A percentile compares a stretch with the other conserved stretches of the same genome.
These are phyloP conservation scores for Xylaria flabelliformis DNA, from an alignment of 495 filamentous ascomycete genomes.

Conservation along the genomic window DNA sequence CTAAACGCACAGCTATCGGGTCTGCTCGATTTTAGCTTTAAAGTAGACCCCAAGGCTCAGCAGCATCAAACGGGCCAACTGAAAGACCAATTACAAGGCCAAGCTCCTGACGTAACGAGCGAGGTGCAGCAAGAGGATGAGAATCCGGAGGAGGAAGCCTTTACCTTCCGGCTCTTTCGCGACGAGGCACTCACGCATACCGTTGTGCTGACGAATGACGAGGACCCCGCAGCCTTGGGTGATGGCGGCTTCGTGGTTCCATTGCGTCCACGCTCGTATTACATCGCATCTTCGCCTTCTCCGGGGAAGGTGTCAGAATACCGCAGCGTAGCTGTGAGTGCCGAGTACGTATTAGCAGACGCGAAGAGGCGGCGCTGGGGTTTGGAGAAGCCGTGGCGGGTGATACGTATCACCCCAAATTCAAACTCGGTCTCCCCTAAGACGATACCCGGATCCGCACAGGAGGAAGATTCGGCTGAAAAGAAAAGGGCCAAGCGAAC, in stretches of 20 bases:
- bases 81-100: not conserved
- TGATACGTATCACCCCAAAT: constrained; percentile 45
- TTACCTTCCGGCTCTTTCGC: constrained; percentile 61
- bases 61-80: constrained; percentile 16
- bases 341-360: constrained; percentile 49
- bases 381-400: constrained; percentile 61
- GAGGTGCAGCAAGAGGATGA: constrained; percentile 22
- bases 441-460: not conserved
- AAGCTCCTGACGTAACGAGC: not conserved
- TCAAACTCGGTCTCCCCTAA: not conserved
- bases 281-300: constrained; percentile 48
- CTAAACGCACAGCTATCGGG: constrained; percentile 52
- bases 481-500: constrained; percentile 46
- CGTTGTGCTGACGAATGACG: constrained; percentile 44
- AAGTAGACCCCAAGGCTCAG: constrained; percentile 12
- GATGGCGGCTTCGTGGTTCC: constrained; percentile 49
- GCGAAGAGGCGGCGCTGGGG: constrained; percentile 56
- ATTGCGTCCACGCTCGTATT: constrained; percentile 51
- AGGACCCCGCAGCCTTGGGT: constrained; percentile 28
- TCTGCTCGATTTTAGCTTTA: constrained; percentile 42
- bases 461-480: constrained; percentile 16
- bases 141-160: constrained; percentile 44
- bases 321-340: constrained; percentile 50
- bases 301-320: constrained; percentile 43
- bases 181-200: constrained; percentile 44